Base-by-base conservation (phyloP, 345 rosid species). In the Diplotaxis tenuifolia region DNA sequence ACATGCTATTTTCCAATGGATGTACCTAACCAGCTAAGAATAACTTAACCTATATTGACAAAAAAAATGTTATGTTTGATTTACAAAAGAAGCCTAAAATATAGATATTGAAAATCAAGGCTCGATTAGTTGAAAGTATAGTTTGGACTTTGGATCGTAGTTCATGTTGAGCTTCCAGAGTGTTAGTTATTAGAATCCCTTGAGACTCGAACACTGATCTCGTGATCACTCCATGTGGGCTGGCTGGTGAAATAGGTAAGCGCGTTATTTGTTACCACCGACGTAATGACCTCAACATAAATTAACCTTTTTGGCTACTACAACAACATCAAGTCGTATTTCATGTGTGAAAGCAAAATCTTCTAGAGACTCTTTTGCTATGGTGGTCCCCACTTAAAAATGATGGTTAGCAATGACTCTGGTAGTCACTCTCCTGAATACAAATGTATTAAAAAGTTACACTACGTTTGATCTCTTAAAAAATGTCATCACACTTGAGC, bases 311-410 rank as follows among this genome's bases (percentile, higher is more conserved):
- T 22, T 4, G 14, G 47, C 52, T 45, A 45, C n/a, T 45, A 45
- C 18, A 45, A n/a, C 52, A 45, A 15, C 19, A 21, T 66, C 45
- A 72, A 54, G 70, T 73, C 57, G 23, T 21, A 64, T 55, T 31
- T 65, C 66, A 56, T 47, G 78, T 74, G 67, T 66, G 78, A 74
- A 66, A 66, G 21, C 53, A 55, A 29, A 59, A 57, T 2, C 36
- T 56, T 65, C 29, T 19, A 2, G 6, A 55, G 47, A 65, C 71
- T 40, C 70, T 45, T n/a, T 45, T 57, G 19, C 10, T n/a, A 40
- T 40, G 47, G 3, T 45, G 72, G 52, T 20, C 77, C 60, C 71
- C 72, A 40, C 6, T 40, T 55, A 40, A n/a, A 57, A 55, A 27
- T 7, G 52, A 15, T 15, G 52, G 8, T 5, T n/a, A 45, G 65